A percentile compares a stretch with the other conserved stretches of the same genome.
phyloP scores from a whole-genome alignment of 768 basidiomycete species.

The Serendipita sp. region DNA sequence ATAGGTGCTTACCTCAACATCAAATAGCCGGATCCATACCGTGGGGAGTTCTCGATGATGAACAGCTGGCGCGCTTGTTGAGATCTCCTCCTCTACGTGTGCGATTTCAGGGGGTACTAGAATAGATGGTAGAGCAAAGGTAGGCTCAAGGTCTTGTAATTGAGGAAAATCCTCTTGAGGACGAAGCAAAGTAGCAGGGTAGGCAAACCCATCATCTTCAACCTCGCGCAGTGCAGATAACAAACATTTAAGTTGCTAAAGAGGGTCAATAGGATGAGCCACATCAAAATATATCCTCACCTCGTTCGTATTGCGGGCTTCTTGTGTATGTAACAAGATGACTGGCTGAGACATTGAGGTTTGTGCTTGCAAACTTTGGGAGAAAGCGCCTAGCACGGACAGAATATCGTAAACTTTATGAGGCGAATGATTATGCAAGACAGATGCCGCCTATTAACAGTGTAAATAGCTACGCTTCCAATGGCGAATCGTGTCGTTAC shows the following conservation, averaged over 20 bases:
- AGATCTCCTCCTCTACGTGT: conserved; percentile 21
- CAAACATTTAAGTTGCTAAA: conserved; percentile 59
- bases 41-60: conserved; percentile 76
- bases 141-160: conserved; percentile 23
- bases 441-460: conserved; percentile 41
- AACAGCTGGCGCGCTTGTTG: conserved; percentile 35
- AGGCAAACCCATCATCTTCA: conserved; percentile 42
- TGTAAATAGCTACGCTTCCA: not conserved
- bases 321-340: conserved; percentile 32
- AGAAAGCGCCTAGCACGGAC: conserved; percentile 47
- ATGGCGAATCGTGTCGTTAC: conserved; percentile 11
- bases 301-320: conserved; percentile 36
- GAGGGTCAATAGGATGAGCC: conserved; percentile 5
- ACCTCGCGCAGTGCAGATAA: conserved; percentile 44
- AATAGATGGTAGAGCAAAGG: conserved; percentile 58
- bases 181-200: conserved; percentile 39
- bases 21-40: conserved; percentile 50
- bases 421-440: conserved; percentile 42
- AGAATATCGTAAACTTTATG: conserved; percentile 53
- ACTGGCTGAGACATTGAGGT: conserved; percentile 55
- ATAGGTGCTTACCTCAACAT: conserved; percentile 28
- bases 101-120: conserved; percentile 70
- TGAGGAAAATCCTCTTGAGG: conserved; percentile 40
- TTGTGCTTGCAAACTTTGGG: conserved; percentile 37
- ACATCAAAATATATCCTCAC: conserved; percentile 21